Conservation (phyloP, 495 filamentous ascomycete species). For the Choiromyces venosus region DNA sequence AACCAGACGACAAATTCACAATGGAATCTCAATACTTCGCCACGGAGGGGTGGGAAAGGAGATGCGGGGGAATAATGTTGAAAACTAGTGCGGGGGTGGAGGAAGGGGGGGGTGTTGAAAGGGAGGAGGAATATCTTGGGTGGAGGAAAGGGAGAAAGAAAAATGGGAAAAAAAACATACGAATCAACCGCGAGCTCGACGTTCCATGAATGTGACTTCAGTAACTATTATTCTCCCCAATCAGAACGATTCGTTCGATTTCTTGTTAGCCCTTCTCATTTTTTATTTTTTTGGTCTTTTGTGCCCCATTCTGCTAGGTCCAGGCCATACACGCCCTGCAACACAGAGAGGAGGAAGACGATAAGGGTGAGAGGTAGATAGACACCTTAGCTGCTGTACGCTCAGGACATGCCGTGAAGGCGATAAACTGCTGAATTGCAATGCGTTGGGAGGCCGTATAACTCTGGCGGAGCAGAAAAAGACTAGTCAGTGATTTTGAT, state of each 20-base stretch:
- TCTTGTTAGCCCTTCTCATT: slow-evolving; percentile 15
- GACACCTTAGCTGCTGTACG: slow-evolving; percentile 39
- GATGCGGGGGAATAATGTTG: not conserved
- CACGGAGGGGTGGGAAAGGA: not conserved
- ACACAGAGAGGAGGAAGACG: not conserved
- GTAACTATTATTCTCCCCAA: slow-evolving; percentile 32
- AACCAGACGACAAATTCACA: not conserved
- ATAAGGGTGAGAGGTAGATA: slow-evolving; percentile 1
- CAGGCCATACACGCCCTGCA: not conserved
- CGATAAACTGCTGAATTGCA: slow-evolving; percentile 41
- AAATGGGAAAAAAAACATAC: slow-evolving; percentile 30
- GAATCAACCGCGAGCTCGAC: slow-evolving; percentile 41
- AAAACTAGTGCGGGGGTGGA: not conserved
- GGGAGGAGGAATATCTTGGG: not conserved
- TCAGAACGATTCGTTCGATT: slow-evolving; percentile 6
- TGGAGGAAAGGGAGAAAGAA: slow-evolving; percentile 12
- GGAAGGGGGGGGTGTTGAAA: not conserved
- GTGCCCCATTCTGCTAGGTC: not conserved
- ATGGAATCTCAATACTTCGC: not conserved
- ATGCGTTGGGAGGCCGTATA: slow-evolving; percentile 36
- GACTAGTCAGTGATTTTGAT: slow-evolving; percentile 4
- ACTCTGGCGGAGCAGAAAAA: slow-evolving; percentile 19
- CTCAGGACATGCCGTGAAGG: slow-evolving; percentile 40
- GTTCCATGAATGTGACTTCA: slow-evolving; percentile 40
- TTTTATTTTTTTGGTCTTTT: not conserved